phyloP scores from a whole-genome alignment of 139 green algal genomes.

The Coelastrella sp. region DNA sequence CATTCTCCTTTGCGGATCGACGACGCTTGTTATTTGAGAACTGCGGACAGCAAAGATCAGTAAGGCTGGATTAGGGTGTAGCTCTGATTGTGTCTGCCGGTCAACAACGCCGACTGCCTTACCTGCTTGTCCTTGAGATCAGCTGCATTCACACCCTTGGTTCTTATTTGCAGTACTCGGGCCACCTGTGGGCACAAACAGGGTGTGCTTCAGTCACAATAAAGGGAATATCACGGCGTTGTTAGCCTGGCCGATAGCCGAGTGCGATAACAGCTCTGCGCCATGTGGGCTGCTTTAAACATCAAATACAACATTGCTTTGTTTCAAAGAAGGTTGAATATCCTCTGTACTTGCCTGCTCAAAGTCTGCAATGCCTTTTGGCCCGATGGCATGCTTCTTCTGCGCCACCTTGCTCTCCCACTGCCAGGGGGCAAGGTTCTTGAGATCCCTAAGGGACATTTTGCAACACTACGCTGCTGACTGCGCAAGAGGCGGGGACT shows the following conservation, averaged over 20 bases:
- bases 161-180: neutral
- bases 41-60: neutral
- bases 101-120: no score
- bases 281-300: neutral
- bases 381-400: slow-evolving; percentile 38
- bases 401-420: slow-evolving; percentile 21
- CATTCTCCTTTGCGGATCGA: neutral
- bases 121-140: slow-evolving; percentile 33
- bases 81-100: no score
- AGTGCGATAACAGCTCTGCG: neutral
- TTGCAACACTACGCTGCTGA: no score
- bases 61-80: no score
- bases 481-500: no score
- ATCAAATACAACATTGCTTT: neutral
- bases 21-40: neutral
- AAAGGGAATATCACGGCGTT: neutral
- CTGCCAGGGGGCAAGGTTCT: slow-evolving; percentile 29
- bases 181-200: neutral
- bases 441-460: slow-evolving; percentile 24
- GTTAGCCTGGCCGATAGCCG: no score
- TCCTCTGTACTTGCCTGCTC: neutral
- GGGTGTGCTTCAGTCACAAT: neutral
- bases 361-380: slow-evolving; percentile 36
- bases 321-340: neutral
- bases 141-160: neutral